These are phyloP conservation scores for Penicillium psychrosexuale DNA, from an alignment of 2,329 filamentous ascomycete species.

Conservation along the genomic window DNA sequence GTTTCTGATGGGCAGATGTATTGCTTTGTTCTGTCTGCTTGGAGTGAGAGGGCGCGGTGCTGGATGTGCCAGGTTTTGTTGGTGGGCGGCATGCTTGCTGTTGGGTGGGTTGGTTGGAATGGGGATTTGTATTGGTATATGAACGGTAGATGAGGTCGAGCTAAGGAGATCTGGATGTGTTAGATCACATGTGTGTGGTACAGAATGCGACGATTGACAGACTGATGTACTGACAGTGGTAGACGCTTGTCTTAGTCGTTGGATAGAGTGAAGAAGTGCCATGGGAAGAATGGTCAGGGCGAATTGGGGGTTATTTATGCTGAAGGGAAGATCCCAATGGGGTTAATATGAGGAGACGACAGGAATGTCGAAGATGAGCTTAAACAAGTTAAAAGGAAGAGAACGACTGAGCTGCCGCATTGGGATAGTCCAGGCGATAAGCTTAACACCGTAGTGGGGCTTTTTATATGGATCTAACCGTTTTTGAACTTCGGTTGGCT, in stretches of 20 bases:
- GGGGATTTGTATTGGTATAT: background rate
- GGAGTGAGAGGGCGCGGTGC: constrained; percentile 3
- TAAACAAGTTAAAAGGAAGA: background rate
- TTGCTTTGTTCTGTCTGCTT: constrained; percentile 10
- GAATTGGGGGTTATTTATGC: background rate
- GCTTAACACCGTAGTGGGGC: constrained; percentile 1
- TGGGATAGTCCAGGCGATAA: constrained; percentile 11
- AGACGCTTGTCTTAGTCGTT: background rate
- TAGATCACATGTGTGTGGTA: constrained; percentile 1
- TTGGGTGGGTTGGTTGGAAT: background rate
- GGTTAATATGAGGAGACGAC: background rate
- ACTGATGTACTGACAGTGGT: background rate
- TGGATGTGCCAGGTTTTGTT: constrained; percentile 11
- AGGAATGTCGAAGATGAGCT: background rate
- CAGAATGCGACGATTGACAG: background rate
- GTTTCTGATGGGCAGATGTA: constrained; percentile 25
- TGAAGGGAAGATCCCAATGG: background rate
- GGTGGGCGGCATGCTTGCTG: constrained; percentile 12
- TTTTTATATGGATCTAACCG: background rate
- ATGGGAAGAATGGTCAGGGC: background rate
- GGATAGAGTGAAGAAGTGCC: background rate
- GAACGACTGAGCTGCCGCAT: background rate
- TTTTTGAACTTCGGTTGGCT: background rate
- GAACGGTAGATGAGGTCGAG: background rate
- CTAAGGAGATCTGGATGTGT: background rate